phyloP scores from a whole-genome alignment of 495 filamentous ascomycete species.

The Neurospora sp. region DNA sequence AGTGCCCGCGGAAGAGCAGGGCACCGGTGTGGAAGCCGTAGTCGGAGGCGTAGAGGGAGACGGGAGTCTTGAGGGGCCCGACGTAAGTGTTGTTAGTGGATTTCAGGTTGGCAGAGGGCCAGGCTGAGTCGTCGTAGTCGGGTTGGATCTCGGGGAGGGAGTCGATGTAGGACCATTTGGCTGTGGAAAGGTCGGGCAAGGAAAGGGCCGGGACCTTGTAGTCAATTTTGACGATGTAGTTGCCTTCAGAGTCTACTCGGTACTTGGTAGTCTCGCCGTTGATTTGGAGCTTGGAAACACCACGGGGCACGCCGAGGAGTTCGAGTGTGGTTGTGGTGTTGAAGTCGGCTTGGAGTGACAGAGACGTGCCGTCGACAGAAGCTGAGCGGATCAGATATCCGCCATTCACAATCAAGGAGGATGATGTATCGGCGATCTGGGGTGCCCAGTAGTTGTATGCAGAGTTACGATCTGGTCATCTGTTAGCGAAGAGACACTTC shows the following conservation, averaged over 20 bases:
- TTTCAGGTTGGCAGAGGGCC: conserved; percentile 45
- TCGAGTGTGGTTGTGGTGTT: conserved; percentile 55
- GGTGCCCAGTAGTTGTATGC: conserved; percentile 70
- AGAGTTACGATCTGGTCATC: conserved; percentile 46
- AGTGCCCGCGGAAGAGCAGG: conserved; percentile 62
- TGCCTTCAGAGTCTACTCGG: conserved; percentile 38
- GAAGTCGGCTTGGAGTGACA: conserved; percentile 59
- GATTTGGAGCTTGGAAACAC: conserved; percentile 43
- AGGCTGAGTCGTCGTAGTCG: conserved; percentile 56
- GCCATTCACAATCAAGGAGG: conserved; percentile 54
- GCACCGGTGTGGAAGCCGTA: conserved; percentile 66
- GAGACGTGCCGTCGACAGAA: conserved; percentile 33
- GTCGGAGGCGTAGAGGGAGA: conserved; percentile 56
- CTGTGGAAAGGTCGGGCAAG: conserved; percentile 43
- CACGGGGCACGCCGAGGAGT: conserved; percentile 47
- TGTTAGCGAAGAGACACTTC: not conserved
- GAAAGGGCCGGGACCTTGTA: conserved; percentile 42
- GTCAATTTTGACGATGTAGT: conserved; percentile 40
- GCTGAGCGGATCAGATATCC: conserved; percentile 67
- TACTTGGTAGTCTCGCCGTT: conserved; percentile 40
- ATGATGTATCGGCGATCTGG: conserved; percentile 27
- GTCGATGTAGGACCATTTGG: conserved; percentile 63
- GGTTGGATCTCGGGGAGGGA: conserved; percentile 57
- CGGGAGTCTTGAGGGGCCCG: conserved; percentile 47
- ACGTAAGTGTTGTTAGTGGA: conserved; percentile 46